Evolutionary conservation across 1,139 yeast species (phyloP).

Genomic region (Pneumocystis canis): DNA sequence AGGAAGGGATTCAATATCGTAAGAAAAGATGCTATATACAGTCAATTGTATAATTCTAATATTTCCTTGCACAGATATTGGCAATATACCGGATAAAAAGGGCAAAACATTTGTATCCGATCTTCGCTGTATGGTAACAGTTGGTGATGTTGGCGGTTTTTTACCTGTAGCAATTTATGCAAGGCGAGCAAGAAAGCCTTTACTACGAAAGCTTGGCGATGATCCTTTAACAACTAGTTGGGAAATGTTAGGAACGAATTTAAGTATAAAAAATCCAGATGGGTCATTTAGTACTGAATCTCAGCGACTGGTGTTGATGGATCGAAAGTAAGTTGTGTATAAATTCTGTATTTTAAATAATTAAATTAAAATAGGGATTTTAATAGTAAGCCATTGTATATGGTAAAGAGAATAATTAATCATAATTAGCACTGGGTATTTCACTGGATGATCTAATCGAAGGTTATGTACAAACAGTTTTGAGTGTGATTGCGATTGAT

Average conservation of each 20-base stretch:
- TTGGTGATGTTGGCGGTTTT: background rate
- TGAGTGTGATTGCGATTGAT: slow-evolving; percentile 2
- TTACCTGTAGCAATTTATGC: background rate
- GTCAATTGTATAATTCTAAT: background rate
- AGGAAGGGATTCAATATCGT: background rate
- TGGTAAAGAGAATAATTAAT: background rate
- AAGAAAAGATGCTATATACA: background rate
- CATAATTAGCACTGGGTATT: background rate
- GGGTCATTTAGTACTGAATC: slow-evolving; percentile 1
- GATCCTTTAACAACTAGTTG: background rate
- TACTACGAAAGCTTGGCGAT: background rate
- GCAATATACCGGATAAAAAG: background rate
- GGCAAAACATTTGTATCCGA: background rate
- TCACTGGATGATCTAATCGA: slow-evolving; percentile 1
- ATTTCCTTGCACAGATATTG: background rate
- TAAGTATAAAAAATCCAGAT: background rate
- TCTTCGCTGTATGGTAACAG: background rate
- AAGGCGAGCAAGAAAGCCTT: slow-evolving; percentile 1
- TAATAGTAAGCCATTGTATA: background rate
- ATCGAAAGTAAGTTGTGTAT: background rate
- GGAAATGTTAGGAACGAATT: slow-evolving; percentile 2
- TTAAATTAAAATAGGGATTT: background rate
- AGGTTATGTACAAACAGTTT: slow-evolving; percentile 2
- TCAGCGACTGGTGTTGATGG: background rate
- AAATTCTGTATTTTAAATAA: background rate